A percentile compares a stretch with the other conserved stretches of the same genome.
Conservation (phyloP, 1,139 yeast species). For the Pichia sp. region DNA sequence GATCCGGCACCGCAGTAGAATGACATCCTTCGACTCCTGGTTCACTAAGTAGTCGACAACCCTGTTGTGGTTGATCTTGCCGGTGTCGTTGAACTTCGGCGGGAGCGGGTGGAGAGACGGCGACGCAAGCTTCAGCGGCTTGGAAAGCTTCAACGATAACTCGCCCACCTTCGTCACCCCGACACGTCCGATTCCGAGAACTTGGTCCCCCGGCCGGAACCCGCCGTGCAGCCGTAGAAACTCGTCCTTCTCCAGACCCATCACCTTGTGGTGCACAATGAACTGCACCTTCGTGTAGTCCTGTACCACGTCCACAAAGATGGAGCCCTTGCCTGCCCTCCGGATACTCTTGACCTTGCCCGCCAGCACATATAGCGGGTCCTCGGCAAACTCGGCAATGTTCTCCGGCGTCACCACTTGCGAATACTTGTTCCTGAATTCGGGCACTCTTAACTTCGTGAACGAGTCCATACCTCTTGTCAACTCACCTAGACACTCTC, state of each 20-base stretch:
- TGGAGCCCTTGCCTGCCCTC: slow-evolving; percentile 60
- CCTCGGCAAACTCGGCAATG: slow-evolving; percentile 21
- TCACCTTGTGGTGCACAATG: slow-evolving; percentile 50
- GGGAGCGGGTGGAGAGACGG: slow-evolving; percentile 76
- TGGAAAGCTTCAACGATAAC: slow-evolving; percentile 60
- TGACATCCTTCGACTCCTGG: slow-evolving; percentile 41
- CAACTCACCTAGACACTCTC: slow-evolving; percentile 8
- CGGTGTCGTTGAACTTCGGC: slow-evolving; percentile 48
- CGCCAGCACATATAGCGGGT: slow-evolving; percentile 25
- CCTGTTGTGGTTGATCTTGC: slow-evolving; percentile 60
- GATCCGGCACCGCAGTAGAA: slow-evolving; percentile 53
- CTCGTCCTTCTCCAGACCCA: slow-evolving; percentile 39
- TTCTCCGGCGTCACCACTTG: slow-evolving; percentile 1
- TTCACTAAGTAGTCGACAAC: slow-evolving; percentile 73
- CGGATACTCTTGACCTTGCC: slow-evolving; percentile 60
- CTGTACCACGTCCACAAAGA: slow-evolving; percentile 63
- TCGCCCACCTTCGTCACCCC: slow-evolving; percentile 76
- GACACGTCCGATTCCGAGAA: slow-evolving; percentile 63
- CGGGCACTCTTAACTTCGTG: slow-evolving; percentile 30
- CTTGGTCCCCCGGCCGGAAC: slow-evolving; percentile 67
- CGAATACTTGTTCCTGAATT: slow-evolving; percentile 29
- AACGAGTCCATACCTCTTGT: background rate
- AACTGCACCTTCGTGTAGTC: slow-evolving; percentile 55
- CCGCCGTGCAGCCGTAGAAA: slow-evolving; percentile 44
- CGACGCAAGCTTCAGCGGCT: slow-evolving; percentile 48